phyloP scores from a whole-genome alignment of 2,329 filamentous ascomycete genomes.

The Pseudogymnoascus sp. region DNA sequence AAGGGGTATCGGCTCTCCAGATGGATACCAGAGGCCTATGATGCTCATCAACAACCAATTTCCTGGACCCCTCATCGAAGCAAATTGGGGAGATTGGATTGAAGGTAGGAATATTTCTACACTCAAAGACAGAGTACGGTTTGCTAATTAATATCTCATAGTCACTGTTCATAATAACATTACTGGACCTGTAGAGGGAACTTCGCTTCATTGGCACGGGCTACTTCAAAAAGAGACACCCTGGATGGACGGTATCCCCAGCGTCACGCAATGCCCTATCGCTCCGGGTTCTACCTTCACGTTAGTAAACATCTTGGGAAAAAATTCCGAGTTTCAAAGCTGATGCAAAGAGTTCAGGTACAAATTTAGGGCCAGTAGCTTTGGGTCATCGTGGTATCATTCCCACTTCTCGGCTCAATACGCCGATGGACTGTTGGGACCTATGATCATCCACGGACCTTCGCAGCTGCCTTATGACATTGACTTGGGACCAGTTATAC shows the following conservation, averaged over 20 bases:
- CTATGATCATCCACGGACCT: conserved; percentile 54
- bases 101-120: background rate
- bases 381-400: conserved; percentile 53
- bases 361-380: conserved; percentile 22
- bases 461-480: conserved; percentile 50
- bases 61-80: conserved; percentile 58
- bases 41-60: conserved; percentile 57
- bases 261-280: conserved; percentile 56
- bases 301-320: background rate
- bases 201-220: conserved; percentile 42
- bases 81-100: conserved; percentile 48
- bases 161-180: conserved; percentile 24
- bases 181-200: conserved; percentile 35
- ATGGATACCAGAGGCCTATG: too few relatives aligned
- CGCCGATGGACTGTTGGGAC: conserved; percentile 44
- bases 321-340: too few relatives aligned
- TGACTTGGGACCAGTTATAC: conserved; percentile 47
- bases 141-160: too few relatives aligned
- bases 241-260: background rate
- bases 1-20: too few relatives aligned
- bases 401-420: conserved; percentile 46
- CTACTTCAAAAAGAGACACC: background rate
- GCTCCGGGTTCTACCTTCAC: conserved; percentile 34
- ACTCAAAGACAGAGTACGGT: background rate
- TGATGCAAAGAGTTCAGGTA: conserved; percentile 13